Evolutionary conservation across 768 basidiomycete species (phyloP), one percentile per base, ranked within the genome.

Genomic region (Auricularia sp.): DNA sequence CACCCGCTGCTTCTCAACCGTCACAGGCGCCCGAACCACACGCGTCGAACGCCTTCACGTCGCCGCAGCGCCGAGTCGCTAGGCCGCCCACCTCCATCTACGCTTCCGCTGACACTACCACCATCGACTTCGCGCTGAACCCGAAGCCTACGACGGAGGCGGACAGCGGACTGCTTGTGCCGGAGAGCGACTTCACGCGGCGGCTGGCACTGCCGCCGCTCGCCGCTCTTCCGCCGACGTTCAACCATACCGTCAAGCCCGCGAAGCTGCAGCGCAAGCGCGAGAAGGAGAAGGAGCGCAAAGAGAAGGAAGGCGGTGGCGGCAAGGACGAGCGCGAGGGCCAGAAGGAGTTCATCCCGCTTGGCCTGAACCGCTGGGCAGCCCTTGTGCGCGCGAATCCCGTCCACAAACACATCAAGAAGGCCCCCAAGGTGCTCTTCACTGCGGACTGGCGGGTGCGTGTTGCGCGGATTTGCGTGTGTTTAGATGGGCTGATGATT

Each of bases 361-460:
- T 93, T 72, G 88, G 89, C 39, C 71, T 87, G 60, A 82, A 80
- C 65, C 82, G 78, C 54, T 79, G 91, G 91, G 81, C 84, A 33
- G 90, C 88, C 2, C 78, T 80, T n/a, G 73, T 93, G 36, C 81
- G 80, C 64, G 84, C 88, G 36, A 94, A 93, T 71, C 91, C 92
- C 2, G 78, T 90, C 23, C 83, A 86, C 77, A 85, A 81, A 72
- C 84, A 81, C 68, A 81, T 92, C 11, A 76, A 86, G 53, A 81
- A 85, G 62, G 84, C 91, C 14, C 79, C 82, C 5, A 94, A 94
- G 72, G 91, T 88, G 67, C 69, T 94, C 66, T 91, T 79, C 63
- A 90, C 88, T 10, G 81, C 82, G 44, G 91, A 94, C 65, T 94
- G 92, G 92, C 80, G 81, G 74, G 91, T 91, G 78, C 69, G 88